Percentiles rank a stretch among this genome's conserved stretches.
phyloP scores from a whole-genome alignment of 257 asterid species.

The Jacaranda mimosifolia region DNA sequence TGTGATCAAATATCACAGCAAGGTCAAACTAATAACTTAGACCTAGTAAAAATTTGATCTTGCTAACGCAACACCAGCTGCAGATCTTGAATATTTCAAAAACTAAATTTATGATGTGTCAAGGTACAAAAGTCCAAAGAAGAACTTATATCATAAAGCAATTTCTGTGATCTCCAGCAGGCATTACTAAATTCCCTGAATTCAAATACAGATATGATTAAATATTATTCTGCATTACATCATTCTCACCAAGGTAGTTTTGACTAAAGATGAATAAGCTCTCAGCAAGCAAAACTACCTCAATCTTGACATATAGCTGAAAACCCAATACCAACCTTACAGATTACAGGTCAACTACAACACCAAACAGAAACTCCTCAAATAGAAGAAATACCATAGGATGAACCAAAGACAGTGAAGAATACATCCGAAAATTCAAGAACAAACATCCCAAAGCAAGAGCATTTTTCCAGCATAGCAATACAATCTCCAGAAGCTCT shows the following conservation, averaged over 20 bases:
- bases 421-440: conserved; percentile 16
- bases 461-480: conserved; percentile 14
- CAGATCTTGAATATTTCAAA: conserved; percentile 2
- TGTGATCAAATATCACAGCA: conserved; percentile 25
- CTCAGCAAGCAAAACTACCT: conserved; percentile 10
- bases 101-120: background rate
- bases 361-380: conserved; percentile 2
- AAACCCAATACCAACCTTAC: background rate
- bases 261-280: conserved; percentile 31
- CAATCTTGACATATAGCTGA: conserved; percentile 14
- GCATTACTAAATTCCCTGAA: background rate
- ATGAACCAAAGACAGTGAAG: conserved; percentile 19
- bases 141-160: conserved; percentile 23
- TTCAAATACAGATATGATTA: conserved; percentile 22
- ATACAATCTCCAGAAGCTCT: background rate
- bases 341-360: background rate
- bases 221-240: conserved; percentile 10
- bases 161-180: conserved; percentile 18
- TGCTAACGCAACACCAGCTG: conserved; percentile 23
- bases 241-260: conserved; percentile 29
- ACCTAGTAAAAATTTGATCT: background rate
- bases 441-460: conserved; percentile 15
- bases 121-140: conserved; percentile 20
- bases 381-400: conserved; percentile 6
- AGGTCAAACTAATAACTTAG: conserved; percentile 20